Percentiles rank a stretch among this genome's conserved stretches.
phyloP scores from a whole-genome alignment of 2,329 filamentous ascomycete species.

The Diaporthe destruens region DNA sequence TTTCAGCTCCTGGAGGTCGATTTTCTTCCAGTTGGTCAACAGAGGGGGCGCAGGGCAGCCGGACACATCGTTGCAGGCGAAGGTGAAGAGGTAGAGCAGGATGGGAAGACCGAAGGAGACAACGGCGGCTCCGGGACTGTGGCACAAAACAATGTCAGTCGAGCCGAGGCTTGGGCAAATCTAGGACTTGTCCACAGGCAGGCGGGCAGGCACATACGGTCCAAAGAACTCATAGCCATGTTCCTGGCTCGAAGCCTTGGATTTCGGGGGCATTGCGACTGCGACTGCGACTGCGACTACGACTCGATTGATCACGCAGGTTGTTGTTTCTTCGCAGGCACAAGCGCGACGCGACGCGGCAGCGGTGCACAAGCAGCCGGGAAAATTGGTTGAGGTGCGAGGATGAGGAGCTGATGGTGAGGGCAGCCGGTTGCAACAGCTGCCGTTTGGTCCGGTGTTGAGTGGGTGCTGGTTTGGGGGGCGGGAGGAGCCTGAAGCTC shows the following conservation, averaged over 20 bases:
- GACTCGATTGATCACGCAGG: background rate
- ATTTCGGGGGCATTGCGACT: constrained; percentile 33
- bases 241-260: constrained; percentile 42
- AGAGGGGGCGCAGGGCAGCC: constrained; percentile 90
- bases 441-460: constrained; percentile 23
- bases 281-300: constrained; percentile 4
- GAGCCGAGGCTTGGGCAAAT: background rate
- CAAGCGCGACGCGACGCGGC: background rate
- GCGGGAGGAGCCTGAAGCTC: constrained; percentile 24
- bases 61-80: constrained; percentile 91
- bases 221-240: constrained; percentile 67
- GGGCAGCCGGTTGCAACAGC: constrained; percentile 21
- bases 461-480: background rate
- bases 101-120: constrained; percentile 86
- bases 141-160: background rate
- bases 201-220: constrained; percentile 55
- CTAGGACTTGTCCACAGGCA: background rate
- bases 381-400: background rate
- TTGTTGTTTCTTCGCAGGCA: background rate
- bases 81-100: constrained; percentile 82
- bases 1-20: constrained; percentile 81
- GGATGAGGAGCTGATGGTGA: background rate
- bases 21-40: constrained; percentile 73
- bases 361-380: background rate
- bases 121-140: constrained; percentile 78